Evolutionary conservation across 345 rosid species (phyloP).

Genomic region (Eucalyptus paniculata): DNA sequence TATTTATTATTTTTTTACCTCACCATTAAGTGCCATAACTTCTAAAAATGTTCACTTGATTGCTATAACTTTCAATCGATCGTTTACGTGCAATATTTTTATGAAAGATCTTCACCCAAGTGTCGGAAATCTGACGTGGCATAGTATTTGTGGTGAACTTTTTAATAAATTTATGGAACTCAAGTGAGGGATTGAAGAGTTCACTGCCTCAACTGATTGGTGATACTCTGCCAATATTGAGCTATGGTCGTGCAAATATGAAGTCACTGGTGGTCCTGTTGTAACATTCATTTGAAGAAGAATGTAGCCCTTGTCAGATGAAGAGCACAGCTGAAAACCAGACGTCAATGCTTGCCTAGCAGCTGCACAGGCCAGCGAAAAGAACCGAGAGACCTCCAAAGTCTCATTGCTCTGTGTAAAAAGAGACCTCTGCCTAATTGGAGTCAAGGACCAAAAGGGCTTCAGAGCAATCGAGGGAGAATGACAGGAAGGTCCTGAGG

Average conservation of each 20-base stretch:
- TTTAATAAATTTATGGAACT: background rate
- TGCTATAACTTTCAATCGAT: no score
- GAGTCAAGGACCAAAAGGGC: conserved; percentile 42
- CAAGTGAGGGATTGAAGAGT: background rate
- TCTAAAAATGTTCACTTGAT: no score
- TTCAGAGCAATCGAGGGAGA: background rate
- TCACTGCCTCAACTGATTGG: background rate
- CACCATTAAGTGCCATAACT: background rate
- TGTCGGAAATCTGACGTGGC: accelerated
- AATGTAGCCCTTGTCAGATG: no score
- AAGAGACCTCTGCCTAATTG: conserved; percentile 30
- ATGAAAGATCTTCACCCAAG: background rate
- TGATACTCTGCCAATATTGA: background rate
- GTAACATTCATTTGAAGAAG: no score
- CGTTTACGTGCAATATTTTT: accelerated
- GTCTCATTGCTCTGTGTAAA: conserved; percentile 36
- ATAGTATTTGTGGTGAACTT: background rate
- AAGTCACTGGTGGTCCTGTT: no score
- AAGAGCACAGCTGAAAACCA: no score
- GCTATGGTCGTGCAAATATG: no score
- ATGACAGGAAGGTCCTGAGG: conserved; percentile 36
- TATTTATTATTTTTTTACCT: no score
- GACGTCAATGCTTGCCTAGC: no score
- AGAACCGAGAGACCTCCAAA: background rate
- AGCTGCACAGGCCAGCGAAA: accelerated